Conservation (phyloP, 306 rosid species). For the Prinsepia uniflora region DNA sequence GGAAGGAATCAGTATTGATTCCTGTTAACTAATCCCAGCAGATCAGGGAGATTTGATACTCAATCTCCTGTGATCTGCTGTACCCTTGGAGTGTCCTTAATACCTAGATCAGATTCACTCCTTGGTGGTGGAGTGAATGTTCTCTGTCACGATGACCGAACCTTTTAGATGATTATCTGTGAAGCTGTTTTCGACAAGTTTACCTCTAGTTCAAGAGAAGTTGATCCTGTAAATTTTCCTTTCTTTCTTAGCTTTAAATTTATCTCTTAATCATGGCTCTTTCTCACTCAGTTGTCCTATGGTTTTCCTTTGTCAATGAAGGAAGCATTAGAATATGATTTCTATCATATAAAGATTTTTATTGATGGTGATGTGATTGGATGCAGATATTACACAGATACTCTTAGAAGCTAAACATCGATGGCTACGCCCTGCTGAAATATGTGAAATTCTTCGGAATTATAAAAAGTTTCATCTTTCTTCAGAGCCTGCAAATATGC, state of each 20-base stretch:
- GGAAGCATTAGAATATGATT: conserved; percentile 1
- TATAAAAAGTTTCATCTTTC: conserved; percentile 44
- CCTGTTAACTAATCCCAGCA: too few relatives aligned
- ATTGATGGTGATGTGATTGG: conserved; percentile 26
- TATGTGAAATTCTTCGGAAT: conserved; percentile 76
- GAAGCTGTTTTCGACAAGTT: background rate
- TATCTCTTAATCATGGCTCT: background rate
- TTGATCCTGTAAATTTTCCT: background rate
- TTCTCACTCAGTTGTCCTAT: background rate
- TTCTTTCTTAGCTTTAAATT: background rate
- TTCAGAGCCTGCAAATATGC: conserved; percentile 61
- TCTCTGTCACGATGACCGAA: background rate
- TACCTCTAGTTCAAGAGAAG: background rate
- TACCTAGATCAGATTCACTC: background rate
- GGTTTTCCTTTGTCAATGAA: background rate
- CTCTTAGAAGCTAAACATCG: conserved; percentile 70
- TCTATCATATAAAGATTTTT: conserved; percentile 3
- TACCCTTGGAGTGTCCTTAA: too few relatives aligned
- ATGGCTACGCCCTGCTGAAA: conserved; percentile 91
- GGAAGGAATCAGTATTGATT: too few relatives aligned
- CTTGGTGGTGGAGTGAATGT: background rate
- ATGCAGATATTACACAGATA: conserved; percentile 60
- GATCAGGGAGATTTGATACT: too few relatives aligned
- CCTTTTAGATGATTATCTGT: background rate
- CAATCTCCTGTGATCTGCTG: too few relatives aligned